These are phyloP conservation scores for Mollisiaceae sp. DNA, from an alignment of 2,329 filamentous ascomycete species.

Conservation along the genomic window DNA sequence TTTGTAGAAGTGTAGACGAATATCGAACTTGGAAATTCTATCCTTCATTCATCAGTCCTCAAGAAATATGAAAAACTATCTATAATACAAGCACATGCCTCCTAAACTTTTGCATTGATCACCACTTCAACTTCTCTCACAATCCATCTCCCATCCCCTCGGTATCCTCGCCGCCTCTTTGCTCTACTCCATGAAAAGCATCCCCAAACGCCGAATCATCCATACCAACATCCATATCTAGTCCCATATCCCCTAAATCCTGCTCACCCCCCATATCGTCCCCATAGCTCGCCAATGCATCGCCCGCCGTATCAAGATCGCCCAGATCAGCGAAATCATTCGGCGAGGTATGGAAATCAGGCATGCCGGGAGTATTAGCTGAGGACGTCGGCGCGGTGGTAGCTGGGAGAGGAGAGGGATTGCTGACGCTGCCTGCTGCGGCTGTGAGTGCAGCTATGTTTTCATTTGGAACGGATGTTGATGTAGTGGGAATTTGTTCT, in stretches of 20 bases:
- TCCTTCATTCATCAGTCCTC: too few species aligned
- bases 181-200: constrained; percentile 71
- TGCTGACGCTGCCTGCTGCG: constrained; percentile 5
- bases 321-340: constrained; percentile 68
- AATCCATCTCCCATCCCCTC: constrained; percentile 8
- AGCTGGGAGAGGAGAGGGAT: constrained; percentile 22
- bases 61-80: too few species aligned
- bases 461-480: constrained; percentile 10
- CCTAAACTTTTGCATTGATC: too few species aligned
- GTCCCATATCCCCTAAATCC: constrained; percentile 47
- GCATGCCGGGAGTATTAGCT: constrained; percentile 32
- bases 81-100: too few species aligned
- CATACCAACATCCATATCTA: constrained; percentile 64
- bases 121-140: not conserved
- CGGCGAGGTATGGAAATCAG: constrained; percentile 47
- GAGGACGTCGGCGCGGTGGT: constrained; percentile 22
- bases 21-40: too few species aligned
- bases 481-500: constrained; percentile 25
- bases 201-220: constrained; percentile 85
- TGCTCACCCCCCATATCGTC: constrained; percentile 46
- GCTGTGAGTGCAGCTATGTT: constrained; percentile 9
- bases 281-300: constrained; percentile 71
- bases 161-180: constrained; percentile 29
- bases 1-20: too few species aligned
- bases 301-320: constrained; percentile 72